Evolutionary conservation across 192 early-diverging fungal genomes (phyloP).

Genomic region (Coemansia sp.): DNA sequence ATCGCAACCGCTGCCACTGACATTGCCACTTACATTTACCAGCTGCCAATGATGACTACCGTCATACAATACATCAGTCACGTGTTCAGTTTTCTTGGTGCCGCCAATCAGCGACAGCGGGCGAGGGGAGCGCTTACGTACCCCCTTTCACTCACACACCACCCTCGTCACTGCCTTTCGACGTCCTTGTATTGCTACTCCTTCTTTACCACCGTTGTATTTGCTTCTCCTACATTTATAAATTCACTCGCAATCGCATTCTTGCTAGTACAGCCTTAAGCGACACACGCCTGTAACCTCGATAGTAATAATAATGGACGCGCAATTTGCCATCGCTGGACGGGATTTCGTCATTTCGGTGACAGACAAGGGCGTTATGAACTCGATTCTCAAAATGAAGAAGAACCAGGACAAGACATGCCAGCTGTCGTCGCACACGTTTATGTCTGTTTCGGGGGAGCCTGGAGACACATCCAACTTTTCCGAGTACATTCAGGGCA

Average conservation of each 20-base stretch:
- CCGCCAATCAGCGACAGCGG: conserved; percentile 3
- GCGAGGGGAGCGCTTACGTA: conserved; percentile 1
- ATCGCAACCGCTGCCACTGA: background rate
- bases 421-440: conserved; percentile 76
- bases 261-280: background rate
- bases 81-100: background rate
- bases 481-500: conserved; percentile 94
- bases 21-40: background rate
- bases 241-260: background rate
- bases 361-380: conserved; percentile 74
- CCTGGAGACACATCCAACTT: conserved; percentile 92
- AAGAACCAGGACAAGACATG: conserved; percentile 90
- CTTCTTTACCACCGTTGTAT: background rate
- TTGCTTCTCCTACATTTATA: background rate
- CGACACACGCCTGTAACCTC: background rate
- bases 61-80: background rate
- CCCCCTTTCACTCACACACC: background rate
- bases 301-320: conserved; percentile 71
- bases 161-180: background rate
- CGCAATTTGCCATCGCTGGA: conserved; percentile 87
- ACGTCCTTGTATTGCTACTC: background rate
- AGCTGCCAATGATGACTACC: too few species aligned
- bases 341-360: conserved; percentile 93
- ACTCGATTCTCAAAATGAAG: conserved; percentile 93
- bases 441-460: conserved; percentile 89